phyloP scores from a whole-genome alignment of 768 basidiomycete genomes.

The Mycena amicta region DNA sequence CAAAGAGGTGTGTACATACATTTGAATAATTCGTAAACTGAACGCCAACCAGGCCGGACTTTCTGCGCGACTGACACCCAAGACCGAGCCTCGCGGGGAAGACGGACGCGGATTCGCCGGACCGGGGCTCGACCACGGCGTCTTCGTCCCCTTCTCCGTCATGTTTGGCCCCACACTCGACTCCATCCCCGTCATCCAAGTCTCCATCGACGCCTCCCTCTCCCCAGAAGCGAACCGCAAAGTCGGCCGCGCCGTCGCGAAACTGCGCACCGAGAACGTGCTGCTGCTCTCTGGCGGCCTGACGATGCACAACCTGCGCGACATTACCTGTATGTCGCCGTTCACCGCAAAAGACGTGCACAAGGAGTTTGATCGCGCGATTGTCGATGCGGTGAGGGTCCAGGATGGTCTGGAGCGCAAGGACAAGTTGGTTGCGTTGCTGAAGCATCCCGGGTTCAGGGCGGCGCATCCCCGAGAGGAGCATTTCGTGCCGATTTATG shows the following conservation, averaged over 20 bases:
- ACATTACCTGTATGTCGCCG: constrained; percentile 52
- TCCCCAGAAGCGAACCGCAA: constrained; percentile 66
- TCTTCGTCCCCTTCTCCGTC: constrained; percentile 75
- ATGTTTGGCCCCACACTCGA: constrained; percentile 75
- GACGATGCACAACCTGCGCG: constrained; percentile 63
- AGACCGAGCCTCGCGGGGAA: constrained; percentile 56
- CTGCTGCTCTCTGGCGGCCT: constrained; percentile 74
- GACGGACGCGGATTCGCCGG: constrained; percentile 66
- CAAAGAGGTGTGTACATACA: constrained; percentile 42
- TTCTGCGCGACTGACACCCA: constrained; percentile 49
- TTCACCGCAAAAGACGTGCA: constrained; percentile 48
- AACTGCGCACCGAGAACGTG: constrained; percentile 67
- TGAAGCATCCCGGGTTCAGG: constrained; percentile 63
- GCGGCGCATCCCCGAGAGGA: constrained; percentile 76
- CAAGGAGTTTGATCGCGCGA: constrained; percentile 61
- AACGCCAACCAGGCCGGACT: constrained; percentile 48
- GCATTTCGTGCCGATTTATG: constrained; percentile 79
- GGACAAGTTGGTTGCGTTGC: constrained; percentile 55
- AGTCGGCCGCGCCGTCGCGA: constrained; percentile 60
- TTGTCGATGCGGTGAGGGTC: constrained; percentile 54
- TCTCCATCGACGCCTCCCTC: constrained; percentile 63
- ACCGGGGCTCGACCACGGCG: constrained; percentile 76
- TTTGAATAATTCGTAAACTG: background rate
- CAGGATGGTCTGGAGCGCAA: constrained; percentile 55
- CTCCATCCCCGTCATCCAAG: constrained; percentile 70